Evolutionary conservation across 176 grass and related monocot genomes (phyloP), one percentile per base, ranked within the genome.

Genomic region (Oryza coarctata): DNA sequence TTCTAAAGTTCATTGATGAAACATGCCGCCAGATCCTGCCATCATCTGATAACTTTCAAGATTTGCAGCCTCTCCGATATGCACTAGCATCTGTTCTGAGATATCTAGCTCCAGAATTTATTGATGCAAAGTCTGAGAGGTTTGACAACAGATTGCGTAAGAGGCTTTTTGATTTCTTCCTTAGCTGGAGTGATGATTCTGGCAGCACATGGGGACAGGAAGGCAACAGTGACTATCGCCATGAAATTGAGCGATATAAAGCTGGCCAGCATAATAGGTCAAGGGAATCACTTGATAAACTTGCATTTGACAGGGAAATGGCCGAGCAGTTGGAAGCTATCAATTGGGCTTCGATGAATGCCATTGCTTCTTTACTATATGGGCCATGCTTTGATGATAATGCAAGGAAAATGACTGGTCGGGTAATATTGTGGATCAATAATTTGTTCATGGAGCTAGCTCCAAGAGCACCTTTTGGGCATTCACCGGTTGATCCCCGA

Each of bases 311-410:
- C 83, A 94, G 88, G 83, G 96, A 98, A 78, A 88, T 95, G 68
- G 65, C 88, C 68, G 93, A 98, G 75, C 96, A 98, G 80, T 82
- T 90, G 68, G 95, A 98, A 76, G 96, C 93, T 23, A 86, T 95
- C 70, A 94, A 98, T 33, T 98, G 96, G 96, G 92, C 90, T 77
- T 90, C 96, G 10, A 91, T 95, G 88, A 95, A 95, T 90, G 90
- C 96, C 15, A 91, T 98, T 87, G 86, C 96, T 65, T 95, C 96
- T 71, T 90, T 98, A 65, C 86, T 98, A 76, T 98, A 91, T 82
- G 96, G 93, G 18, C 89, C 96, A 80, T 98, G 92, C 82, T 98
- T 98, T 80, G 95, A 98, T 98, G 95, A 98, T 75, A 98, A 95
- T 86, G 84, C 93, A 35, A 98, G 96, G 84, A 98, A 98, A 73